Conservation (phyloP, 352 stramenopile genomes). For the Globisporangium nunn region DNA sequence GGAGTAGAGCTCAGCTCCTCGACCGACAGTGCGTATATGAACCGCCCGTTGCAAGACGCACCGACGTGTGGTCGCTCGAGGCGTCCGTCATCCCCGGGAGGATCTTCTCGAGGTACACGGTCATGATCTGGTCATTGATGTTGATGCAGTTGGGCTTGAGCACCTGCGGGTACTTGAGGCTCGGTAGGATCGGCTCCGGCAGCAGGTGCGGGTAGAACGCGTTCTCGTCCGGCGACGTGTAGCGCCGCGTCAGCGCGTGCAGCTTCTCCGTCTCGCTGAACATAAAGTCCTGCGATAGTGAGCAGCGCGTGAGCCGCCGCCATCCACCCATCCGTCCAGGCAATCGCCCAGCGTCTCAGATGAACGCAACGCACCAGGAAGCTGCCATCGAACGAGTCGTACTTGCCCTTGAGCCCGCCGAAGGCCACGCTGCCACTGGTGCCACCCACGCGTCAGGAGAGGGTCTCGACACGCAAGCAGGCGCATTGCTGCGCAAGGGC, state of each 20-base stretch:
- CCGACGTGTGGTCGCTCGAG: slow-evolving; percentile 85
- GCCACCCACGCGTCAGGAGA: neutral
- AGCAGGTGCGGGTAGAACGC: slow-evolving; percentile 95
- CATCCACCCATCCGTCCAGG: neutral
- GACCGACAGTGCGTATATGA: no score
- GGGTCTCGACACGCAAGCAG: neutral
- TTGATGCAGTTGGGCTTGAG: slow-evolving; percentile 94
- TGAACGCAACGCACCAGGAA: slow-evolving; percentile 31
- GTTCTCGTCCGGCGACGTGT: slow-evolving; percentile 97
- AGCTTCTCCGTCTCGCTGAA: slow-evolving; percentile 96
- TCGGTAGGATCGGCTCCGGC: slow-evolving; percentile 87
- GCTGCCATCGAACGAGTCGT: slow-evolving; percentile 78
- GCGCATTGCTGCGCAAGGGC: no score
- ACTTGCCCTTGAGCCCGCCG: slow-evolving; percentile 79
- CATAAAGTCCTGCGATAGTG: slow-evolving; percentile 93
- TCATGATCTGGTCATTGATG: slow-evolving; percentile 96
- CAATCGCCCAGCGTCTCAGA: neutral
- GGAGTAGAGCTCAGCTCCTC: no score
- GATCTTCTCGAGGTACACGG: slow-evolving; percentile 95
- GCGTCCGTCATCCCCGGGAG: slow-evolving; percentile 85
- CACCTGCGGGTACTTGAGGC: slow-evolving; percentile 90
- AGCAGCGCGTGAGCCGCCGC: slow-evolving; percentile 36
- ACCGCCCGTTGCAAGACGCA: slow-evolving; percentile 12
- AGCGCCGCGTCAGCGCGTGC: slow-evolving; percentile 92
- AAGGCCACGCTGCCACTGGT: slow-evolving; percentile 61